Evolutionary conservation across 73 alveolate genomes (phyloP).

Genomic region (Tetrahymena elliotti): DNA sequence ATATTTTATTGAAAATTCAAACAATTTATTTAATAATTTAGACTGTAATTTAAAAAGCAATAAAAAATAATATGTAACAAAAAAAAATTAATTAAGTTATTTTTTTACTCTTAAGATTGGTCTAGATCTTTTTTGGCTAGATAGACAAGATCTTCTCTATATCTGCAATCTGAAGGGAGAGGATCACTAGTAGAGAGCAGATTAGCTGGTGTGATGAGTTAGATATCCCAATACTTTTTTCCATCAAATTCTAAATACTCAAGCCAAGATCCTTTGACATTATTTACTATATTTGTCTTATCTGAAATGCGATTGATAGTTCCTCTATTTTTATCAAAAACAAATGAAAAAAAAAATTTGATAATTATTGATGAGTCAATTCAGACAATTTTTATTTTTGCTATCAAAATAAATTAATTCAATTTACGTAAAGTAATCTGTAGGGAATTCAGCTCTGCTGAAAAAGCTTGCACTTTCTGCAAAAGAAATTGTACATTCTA

Average conservation of each 20-base stretch:
- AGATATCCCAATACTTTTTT: conserved; percentile 45
- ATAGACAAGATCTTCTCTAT: conserved; percentile 84
- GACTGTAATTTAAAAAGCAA: too few species aligned
- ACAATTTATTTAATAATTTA: too few species aligned
- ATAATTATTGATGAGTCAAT: too few species aligned
- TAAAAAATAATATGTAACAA: too few species aligned
- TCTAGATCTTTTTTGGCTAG: conserved; percentile 13
- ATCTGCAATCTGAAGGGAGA: conserved; percentile 91
- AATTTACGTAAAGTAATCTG: conserved; percentile 34
- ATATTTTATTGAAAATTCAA: not conserved
- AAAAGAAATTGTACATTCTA: conserved; percentile 8
- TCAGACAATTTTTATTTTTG: not conserved
- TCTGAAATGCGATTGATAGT: not conserved
- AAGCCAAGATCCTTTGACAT: conserved; percentile 50
- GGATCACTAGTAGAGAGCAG: conserved; percentile 49
- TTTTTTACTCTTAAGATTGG: conserved; percentile 20
- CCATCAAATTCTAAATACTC: conserved; percentile 36
- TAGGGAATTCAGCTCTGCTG: conserved; percentile 30
- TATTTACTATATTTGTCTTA: not conserved
- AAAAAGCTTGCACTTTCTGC: conserved; percentile 39
- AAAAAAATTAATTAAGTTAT: not conserved
- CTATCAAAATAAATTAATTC: not conserved
- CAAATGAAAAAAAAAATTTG: too few species aligned
- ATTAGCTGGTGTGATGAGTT: conserved; percentile 34
- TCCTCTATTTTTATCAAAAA: conserved; percentile 18